phyloP scores from a whole-genome alignment of 371 early-diverging fungal genomes.

The Mortierella sp. region DNA sequence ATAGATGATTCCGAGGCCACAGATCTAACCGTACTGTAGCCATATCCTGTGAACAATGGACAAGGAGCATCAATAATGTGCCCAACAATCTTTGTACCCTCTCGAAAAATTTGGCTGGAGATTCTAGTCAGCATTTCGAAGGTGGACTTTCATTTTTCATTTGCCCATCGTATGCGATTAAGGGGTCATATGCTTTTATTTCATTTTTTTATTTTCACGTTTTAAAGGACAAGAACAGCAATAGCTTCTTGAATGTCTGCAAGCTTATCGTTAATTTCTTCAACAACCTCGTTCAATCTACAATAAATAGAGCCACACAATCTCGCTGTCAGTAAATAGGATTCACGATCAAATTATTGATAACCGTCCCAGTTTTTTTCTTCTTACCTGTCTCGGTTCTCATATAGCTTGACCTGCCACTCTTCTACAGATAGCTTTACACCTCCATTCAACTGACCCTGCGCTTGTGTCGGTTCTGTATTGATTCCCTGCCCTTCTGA shows the following conservation, averaged over 20 bases:
- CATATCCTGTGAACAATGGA: no score
- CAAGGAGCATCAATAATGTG: no score
- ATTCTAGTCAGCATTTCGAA: no score
- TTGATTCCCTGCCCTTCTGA: background rate
- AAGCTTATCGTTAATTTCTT: slow-evolving; percentile 51
- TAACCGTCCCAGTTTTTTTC: no score
- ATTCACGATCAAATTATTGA: background rate
- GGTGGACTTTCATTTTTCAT: no score
- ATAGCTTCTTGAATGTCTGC: slow-evolving; percentile 53
- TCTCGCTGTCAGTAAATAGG: background rate
- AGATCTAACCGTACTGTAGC: no score
- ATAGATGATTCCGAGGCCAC: no score
- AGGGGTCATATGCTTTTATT: no score
- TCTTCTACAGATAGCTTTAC: slow-evolving; percentile 30
- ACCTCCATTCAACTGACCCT: slow-evolving; percentile 9
- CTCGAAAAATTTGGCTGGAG: no score
- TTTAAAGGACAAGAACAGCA: slow-evolving; percentile 36
- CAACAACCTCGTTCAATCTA: slow-evolving; percentile 38
- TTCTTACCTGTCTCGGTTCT: slow-evolving; percentile 35
- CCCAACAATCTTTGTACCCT: no score
- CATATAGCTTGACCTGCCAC: slow-evolving; percentile 39
- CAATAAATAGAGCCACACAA: background rate
- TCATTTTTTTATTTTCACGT: background rate
- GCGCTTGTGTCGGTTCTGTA: background rate
- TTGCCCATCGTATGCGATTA: no score